These are phyloP conservation scores for Termitomyces titanicus DNA, from an alignment of 768 basidiomycete species.

Conservation along the genomic window DNA sequence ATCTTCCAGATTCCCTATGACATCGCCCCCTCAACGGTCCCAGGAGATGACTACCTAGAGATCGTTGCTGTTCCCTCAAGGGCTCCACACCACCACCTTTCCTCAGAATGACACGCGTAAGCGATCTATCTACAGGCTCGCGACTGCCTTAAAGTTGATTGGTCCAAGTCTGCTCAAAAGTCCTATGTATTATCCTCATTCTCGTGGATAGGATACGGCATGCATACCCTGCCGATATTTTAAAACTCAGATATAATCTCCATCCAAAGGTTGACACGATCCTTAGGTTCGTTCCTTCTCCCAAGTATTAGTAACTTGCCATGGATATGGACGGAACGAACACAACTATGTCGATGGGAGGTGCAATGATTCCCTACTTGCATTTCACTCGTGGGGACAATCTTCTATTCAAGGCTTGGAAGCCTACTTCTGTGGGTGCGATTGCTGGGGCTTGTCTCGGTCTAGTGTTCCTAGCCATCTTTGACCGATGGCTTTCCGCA, in stretches of 20 bases:
- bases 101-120: too few species aligned
- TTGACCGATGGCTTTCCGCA: slow-evolving; percentile 69
- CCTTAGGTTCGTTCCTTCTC: not conserved
- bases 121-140: too few species aligned
- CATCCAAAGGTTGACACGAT: not conserved
- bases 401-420: slow-evolving; percentile 66
- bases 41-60: too few species aligned
- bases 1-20: not conserved
- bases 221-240: not conserved
- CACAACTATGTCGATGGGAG: not conserved
- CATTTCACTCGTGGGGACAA: slow-evolving; percentile 66
- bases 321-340: slow-evolving; percentile 10
- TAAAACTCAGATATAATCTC: not conserved
- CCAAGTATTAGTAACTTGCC: not conserved
- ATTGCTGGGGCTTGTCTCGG: slow-evolving; percentile 75
- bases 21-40: not conserved
- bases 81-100: too few species aligned
- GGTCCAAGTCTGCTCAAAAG: not conserved
- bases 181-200: too few species aligned
- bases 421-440: slow-evolving; percentile 63
- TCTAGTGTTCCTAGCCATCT: slow-evolving; percentile 60
- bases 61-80: too few species aligned
- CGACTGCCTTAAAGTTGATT: not conserved
- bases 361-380: slow-evolving; percentile 62
- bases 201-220: not conserved